phyloP scores from a whole-genome alignment of 805 yeast species.

The Crinitomyces ghanaensis region DNA sequence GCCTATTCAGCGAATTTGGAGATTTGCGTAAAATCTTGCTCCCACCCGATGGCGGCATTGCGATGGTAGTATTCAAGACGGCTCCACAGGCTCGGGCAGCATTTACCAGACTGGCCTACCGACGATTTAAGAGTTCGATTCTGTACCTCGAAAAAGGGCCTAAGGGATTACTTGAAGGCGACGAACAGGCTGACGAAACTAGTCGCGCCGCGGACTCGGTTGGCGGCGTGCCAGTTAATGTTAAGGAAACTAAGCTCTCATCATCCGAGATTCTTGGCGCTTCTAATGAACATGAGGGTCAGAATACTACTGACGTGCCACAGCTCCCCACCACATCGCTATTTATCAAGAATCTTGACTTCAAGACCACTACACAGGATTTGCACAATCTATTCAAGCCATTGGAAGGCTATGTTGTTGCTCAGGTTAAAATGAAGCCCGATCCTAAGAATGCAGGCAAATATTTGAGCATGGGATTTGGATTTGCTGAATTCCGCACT shows the following conservation, averaged over 20 bases:
- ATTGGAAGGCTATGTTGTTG: conserved; percentile 69
- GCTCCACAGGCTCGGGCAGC: conserved; percentile 80
- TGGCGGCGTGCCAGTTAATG: conserved; percentile 2
- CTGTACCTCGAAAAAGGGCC: conserved; percentile 94
- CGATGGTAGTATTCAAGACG: conserved; percentile 81
- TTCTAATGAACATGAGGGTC: conserved; percentile 16
- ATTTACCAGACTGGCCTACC: conserved; percentile 74
- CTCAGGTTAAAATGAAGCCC: conserved; percentile 77
- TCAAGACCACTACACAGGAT: conserved; percentile 53
- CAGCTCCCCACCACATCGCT: conserved; percentile 45
- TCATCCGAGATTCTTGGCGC: conserved; percentile 33
- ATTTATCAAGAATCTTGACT: conserved; percentile 86
- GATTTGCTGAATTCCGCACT: conserved; percentile 82
- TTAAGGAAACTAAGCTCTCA: conserved; percentile 28
- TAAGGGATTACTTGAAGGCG: conserved; percentile 47
- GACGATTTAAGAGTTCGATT: conserved; percentile 78
- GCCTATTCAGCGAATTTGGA: conserved; percentile 71
- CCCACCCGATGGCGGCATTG: conserved; percentile 97
- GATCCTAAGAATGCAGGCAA: conserved; percentile 63
- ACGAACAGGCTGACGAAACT: conserved; percentile 28
- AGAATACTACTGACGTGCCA: conserved; percentile 23
- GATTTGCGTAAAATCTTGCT: conserved; percentile 66
- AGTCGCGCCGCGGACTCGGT: conserved; percentile 3
- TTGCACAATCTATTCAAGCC: conserved; percentile 53
- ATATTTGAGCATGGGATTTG: conserved; percentile 91